phyloP scores from a whole-genome alignment of 179 eudicot genomes.

The Beta lomatogona region DNA sequence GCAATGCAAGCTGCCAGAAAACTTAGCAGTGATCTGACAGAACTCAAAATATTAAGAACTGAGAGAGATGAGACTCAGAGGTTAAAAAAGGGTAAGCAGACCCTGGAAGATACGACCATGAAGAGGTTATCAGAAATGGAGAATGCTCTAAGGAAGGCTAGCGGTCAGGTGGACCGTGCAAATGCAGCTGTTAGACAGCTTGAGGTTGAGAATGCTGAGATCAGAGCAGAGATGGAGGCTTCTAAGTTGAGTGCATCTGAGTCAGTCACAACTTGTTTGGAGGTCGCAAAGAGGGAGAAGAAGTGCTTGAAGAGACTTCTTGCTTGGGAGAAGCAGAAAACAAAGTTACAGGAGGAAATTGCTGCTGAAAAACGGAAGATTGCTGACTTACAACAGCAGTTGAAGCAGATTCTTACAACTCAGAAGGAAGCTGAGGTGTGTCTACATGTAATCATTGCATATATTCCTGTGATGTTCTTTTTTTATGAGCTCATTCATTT shows the following conservation, averaged over 20 bases:
- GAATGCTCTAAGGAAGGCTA: constrained; percentile 85
- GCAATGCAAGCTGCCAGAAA: constrained; percentile 98
- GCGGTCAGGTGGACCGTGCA: constrained; percentile 90
- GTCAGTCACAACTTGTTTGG: constrained; percentile 75
- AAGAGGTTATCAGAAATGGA: constrained; percentile 92
- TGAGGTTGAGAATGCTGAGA: constrained; percentile 94
- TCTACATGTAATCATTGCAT: constrained; percentile 8
- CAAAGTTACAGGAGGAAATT: constrained; percentile 85
- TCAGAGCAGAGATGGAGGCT: constrained; percentile 98
- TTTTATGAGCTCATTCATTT: background rate
- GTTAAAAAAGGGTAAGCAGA: constrained; percentile 85
- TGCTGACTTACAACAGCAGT: constrained; percentile 57
- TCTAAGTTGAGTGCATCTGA: constrained; percentile 93
- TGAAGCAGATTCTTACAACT: constrained; percentile 62
- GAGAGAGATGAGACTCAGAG: constrained; percentile 94
- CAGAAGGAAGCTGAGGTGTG: constrained; percentile 82
- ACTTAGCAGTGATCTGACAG: constrained; percentile 77
- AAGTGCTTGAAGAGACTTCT: constrained; percentile 80
- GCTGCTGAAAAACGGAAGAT: constrained; percentile 77
- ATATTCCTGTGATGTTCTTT: constrained; percentile 4
- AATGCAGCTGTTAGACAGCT: constrained; percentile 88
- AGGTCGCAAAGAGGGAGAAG: constrained; percentile 91
- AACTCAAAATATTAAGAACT: constrained; percentile 80
- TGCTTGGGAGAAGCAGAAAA: constrained; percentile 96
- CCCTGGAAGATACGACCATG: constrained; percentile 86